A percentile compares a stretch with the other conserved stretches of the same genome.
These are phyloP conservation scores for Spiraea crenata DNA, from an alignment of 331 rosid genomes.

Conservation along the genomic window DNA sequence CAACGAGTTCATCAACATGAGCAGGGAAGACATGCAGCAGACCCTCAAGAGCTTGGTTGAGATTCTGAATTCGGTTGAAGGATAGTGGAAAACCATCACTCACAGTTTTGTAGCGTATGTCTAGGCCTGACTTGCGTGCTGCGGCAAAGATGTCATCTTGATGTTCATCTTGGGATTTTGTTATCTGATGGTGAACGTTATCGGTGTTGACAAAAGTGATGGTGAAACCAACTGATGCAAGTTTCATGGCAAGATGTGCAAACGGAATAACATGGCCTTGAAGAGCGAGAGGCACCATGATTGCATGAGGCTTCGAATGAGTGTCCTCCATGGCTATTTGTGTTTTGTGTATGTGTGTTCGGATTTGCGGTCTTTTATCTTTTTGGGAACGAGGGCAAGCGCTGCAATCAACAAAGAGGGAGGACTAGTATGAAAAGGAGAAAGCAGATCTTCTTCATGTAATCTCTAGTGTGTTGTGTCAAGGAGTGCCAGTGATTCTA, in stretches of 20 bases:
- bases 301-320: slow-evolving; percentile 29
- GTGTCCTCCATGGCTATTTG: slow-evolving; percentile 5
- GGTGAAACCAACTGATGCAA: slow-evolving; percentile 37
- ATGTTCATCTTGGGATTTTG: slow-evolving; percentile 1
- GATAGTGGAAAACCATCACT: slow-evolving; percentile 31
- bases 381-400: not conserved
- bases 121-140: slow-evolving; percentile 21
- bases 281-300: slow-evolving; percentile 24
- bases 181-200: slow-evolving; percentile 20
- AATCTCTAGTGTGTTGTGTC: too few relatives aligned
- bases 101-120: slow-evolving; percentile 26
- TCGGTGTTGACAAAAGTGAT: slow-evolving; percentile 39
- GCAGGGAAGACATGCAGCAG: slow-evolving; percentile 20
- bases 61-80: slow-evolving; percentile 29
- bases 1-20: slow-evolving; percentile 31
- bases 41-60: slow-evolving; percentile 23
- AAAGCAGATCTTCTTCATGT: too few relatives aligned
- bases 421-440: too few relatives aligned
- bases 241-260: slow-evolving; percentile 30
- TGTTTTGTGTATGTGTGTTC: not conserved
- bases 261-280: slow-evolving; percentile 40
- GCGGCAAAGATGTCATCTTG: slow-evolving; percentile 26
- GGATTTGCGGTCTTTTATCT: not conserved
- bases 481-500: too few relatives aligned
- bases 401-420: not conserved